Conservation (phyloP, 768 basidiomycete genomes). For the Boletus rufocinnamomeus region DNA sequence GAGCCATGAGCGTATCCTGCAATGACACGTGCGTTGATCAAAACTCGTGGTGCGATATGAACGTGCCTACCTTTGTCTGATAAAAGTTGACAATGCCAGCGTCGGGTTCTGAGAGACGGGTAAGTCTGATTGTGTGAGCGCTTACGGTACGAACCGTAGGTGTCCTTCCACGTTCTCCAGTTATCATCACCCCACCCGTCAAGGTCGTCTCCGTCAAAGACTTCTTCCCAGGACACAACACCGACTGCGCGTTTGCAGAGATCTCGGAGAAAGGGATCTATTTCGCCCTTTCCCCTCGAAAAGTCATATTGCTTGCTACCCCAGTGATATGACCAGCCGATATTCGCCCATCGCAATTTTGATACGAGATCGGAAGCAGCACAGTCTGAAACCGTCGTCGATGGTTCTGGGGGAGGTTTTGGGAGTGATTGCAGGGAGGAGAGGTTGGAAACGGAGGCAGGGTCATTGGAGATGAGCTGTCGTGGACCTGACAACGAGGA, state of each 20-base stretch:
- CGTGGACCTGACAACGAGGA: conserved; percentile 51
- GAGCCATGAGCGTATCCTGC: conserved; percentile 91
- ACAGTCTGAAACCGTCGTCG: conserved; percentile 53
- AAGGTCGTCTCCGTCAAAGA: conserved; percentile 46
- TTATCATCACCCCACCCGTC: conserved; percentile 58
- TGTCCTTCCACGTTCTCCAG: conserved; percentile 75
- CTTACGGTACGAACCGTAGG: conserved; percentile 62
- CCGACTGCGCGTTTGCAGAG: conserved; percentile 66
- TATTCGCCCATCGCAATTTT: conserved; percentile 93
- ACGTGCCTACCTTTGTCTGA: conserved; percentile 58
- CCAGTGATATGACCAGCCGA: conserved; percentile 98
- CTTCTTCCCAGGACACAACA: conserved; percentile 66
- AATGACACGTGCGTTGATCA: background rate
- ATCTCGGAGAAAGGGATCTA: conserved; percentile 55
- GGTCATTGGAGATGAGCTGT: conserved; percentile 68
- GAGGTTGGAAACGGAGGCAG: conserved; percentile 62
- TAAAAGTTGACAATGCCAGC: conserved; percentile 98
- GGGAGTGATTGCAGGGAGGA: conserved; percentile 51
- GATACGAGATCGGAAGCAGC: conserved; percentile 58
- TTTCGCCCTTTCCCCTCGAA: conserved; percentile 60
- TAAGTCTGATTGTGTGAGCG: background rate
- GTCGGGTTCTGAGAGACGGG: conserved; percentile 68
- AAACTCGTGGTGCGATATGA: background rate
- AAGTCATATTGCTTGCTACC: conserved; percentile 95
- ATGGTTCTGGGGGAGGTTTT: conserved; percentile 67